A percentile compares a stretch with the other conserved stretches of the same genome.
These are phyloP conservation scores for Penicillium glabrum DNA, from an alignment of 2,329 filamentous ascomycete genomes.

Conservation along the genomic window DNA sequence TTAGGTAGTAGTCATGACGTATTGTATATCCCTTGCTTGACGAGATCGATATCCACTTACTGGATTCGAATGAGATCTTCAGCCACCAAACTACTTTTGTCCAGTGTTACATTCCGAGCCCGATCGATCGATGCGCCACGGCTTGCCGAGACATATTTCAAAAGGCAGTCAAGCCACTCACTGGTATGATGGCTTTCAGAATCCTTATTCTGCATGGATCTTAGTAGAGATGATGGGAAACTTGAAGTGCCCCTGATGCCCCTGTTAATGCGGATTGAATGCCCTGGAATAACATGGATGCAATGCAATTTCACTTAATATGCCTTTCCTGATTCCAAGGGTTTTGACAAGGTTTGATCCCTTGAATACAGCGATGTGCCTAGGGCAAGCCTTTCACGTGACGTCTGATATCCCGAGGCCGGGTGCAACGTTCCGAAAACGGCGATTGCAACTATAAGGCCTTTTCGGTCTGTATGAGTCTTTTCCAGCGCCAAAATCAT, in stretches of 20 bases:
- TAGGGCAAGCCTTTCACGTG: slow-evolving; percentile 18
- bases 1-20: slow-evolving; percentile 7
- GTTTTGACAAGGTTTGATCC: background rate
- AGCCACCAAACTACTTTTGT: background rate
- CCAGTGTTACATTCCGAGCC: background rate
- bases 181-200: background rate
- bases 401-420: background rate
- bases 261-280: background rate
- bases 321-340: background rate
- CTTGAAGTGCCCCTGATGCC: background rate
- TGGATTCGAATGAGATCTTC: background rate
- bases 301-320: no score
- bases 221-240: background rate
- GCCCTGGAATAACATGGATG: background rate
- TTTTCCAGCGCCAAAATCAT: background rate
- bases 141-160: background rate
- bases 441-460: slow-evolving; percentile 12
- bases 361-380: background rate
- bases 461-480: background rate
- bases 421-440: slow-evolving; percentile 26
- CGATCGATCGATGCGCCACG: background rate
- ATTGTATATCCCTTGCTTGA: background rate
- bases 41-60: background rate
- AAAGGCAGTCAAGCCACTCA: background rate
- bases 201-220: background rate